Base-by-base conservation (phyloP, 2,329 filamentous ascomycete genomes). In the Calonectria hongkongensis region DNA sequence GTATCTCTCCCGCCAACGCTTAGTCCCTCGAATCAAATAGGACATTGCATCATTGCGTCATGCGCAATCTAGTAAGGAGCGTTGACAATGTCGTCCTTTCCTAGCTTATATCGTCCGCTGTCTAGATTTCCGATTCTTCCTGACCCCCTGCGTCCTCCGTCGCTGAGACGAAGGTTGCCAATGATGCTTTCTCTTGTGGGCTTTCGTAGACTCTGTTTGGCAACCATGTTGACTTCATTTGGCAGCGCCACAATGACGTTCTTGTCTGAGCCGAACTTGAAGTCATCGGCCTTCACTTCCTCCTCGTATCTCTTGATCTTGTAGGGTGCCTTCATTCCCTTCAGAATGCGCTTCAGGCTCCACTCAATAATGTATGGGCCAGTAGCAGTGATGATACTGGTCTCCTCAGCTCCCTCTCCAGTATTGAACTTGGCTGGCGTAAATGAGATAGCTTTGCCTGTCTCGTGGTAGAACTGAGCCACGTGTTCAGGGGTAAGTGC, bases 191-290 rank as follows among this genome's bases (percentile, higher is more conserved):
- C 95, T 45, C 97, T 89, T 0, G 97, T 98, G 1, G 96, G 95
- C 81, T 93, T 93, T 88, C 95, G 95, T 81, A 99, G 90, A 70
- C 92, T 93, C 79, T 93, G 91, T 84, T 96, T 96, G 56, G 93
- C 94, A 15, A 99, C 95, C 96, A 98, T 98, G 84, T 98, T 97
- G 78, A 99, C 97, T 84, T 98, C 96, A 82, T 99, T 98, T 2
- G 97, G 96, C 75, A 99, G 87, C 0, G 97, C 97, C 43, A 99
- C 96, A 80, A 99, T 98, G 79, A 99, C 95, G 80, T 98, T 98
- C 90, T 98, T 98, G 84, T 99, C 97, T 6, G 93, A 96, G 58
- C 96, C 96, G 81, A 95, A 99, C 80, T 97, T 95, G 92, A 99
- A 99, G 83, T 99, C 98, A 83, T 99, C 97, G 4, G 97, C 97